These are phyloP conservation scores for Microdochium nivale DNA, from an alignment of 2,329 filamentous ascomycete species.

Conservation along the genomic window DNA sequence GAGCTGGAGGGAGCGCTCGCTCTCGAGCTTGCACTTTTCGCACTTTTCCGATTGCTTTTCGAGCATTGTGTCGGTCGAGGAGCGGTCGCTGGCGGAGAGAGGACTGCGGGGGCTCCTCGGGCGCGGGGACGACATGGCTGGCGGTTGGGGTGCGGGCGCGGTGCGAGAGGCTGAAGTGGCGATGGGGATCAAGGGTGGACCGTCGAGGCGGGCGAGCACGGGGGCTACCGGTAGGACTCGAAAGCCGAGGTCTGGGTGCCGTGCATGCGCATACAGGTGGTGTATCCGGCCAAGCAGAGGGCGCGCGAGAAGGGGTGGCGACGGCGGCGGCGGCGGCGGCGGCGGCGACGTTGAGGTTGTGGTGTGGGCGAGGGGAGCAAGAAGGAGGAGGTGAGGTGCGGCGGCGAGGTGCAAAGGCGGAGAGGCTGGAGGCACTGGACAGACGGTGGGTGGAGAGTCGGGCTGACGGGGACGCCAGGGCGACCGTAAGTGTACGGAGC, in stretches of 20 bases:
- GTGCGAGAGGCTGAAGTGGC: background rate
- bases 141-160: background rate
- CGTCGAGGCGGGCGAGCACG: background rate
- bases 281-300: background rate
- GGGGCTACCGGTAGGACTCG: background rate
- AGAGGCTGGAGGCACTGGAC: background rate
- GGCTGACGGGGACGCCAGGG: too few relatives aligned
- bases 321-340: background rate
- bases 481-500: too few relatives aligned
- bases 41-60: constrained; percentile 1
- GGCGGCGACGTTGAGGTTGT: background rate
- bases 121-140: background rate
- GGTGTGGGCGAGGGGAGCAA: background rate
- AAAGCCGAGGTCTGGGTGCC: background rate
- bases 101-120: background rate
- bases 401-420: background rate
- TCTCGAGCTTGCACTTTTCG: constrained; percentile 3
- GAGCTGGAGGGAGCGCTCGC: constrained; percentile 5
- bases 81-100: background rate
- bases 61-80: background rate
- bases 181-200: background rate
- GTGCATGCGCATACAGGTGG: background rate
- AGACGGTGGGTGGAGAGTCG: too few relatives aligned
- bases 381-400: background rate
- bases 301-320: background rate